Percentiles rank a stretch among this genome's conserved stretches.
phyloP scores from a whole-genome alignment of 768 basidiomycete species.

The Trametes meyenii region DNA sequence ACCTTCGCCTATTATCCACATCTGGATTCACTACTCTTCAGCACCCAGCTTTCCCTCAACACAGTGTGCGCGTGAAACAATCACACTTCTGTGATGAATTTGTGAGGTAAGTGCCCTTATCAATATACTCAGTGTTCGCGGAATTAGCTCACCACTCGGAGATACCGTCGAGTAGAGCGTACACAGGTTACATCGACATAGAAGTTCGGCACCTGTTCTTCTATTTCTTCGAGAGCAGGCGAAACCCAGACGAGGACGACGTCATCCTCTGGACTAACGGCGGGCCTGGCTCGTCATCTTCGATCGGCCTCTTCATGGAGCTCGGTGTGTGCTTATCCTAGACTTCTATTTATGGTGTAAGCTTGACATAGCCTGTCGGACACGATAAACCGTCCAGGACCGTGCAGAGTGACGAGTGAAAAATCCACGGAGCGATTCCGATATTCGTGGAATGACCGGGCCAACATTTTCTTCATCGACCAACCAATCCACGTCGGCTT shows the following conservation, averaged over 20 bases:
- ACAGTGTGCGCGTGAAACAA: slow-evolving; percentile 60
- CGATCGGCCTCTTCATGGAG: slow-evolving; percentile 48
- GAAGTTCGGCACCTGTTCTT: slow-evolving; percentile 52
- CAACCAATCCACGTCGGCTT: slow-evolving; percentile 43
- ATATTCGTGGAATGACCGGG: slow-evolving; percentile 71
- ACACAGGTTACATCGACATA: slow-evolving; percentile 75
- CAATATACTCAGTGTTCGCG: neutral
- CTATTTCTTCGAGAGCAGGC: slow-evolving; percentile 52
- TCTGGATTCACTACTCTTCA: slow-evolving; percentile 21
- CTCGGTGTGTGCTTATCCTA: slow-evolving; percentile 48
- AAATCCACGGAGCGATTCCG: slow-evolving; percentile 57
- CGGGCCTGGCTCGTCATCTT: slow-evolving; percentile 35
- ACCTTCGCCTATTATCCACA: slow-evolving; percentile 24
- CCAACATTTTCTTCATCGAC: slow-evolving; percentile 56
- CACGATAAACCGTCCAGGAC: slow-evolving; percentile 42
- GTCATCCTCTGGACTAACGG: slow-evolving; percentile 31
- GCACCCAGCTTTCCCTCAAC: slow-evolving; percentile 53
- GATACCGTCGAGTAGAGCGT: slow-evolving; percentile 42
- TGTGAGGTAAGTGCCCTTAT: slow-evolving; percentile 46
- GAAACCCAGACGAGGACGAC: slow-evolving; percentile 34
- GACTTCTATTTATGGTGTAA: slow-evolving; percentile 50
- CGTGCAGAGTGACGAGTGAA: slow-evolving; percentile 60
- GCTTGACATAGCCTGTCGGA: neutral
- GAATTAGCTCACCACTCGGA: too few relatives aligned
- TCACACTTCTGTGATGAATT: slow-evolving; percentile 61